Evolutionary conservation across 192 early-diverging fungal genomes (phyloP).

Genomic region (Backusella liffmaniae): DNA sequence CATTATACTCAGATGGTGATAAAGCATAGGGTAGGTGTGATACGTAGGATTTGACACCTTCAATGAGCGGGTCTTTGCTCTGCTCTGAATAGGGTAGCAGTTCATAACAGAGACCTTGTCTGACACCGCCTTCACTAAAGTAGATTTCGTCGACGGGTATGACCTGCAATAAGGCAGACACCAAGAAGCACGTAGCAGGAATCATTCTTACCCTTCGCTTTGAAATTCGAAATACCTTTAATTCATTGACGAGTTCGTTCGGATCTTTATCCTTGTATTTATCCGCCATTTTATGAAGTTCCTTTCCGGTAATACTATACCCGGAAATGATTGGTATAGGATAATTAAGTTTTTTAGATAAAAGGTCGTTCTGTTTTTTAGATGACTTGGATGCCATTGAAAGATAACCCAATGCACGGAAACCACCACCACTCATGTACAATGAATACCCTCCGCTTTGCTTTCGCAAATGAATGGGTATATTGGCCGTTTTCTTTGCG

Average conservation of each 20-base stretch:
- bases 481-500: conserved; percentile 30
- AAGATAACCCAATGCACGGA: conserved; percentile 53
- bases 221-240: conserved; percentile 49
- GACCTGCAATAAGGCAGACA: conserved; percentile 44
- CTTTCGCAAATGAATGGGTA: conserved; percentile 20
- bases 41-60: conserved; percentile 41
- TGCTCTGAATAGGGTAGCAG: conserved; percentile 38
- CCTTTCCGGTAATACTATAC: conserved; percentile 42
- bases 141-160: conserved; percentile 40
- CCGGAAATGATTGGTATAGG: conserved; percentile 59
- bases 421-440: conserved; percentile 56
- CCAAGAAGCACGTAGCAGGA: conserved; percentile 50
- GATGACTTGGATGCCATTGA: conserved; percentile 40
- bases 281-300: conserved; percentile 34
- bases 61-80: conserved; percentile 46
- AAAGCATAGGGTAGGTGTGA: conserved; percentile 30
- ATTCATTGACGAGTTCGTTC: conserved; percentile 21
- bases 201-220: conserved; percentile 56
- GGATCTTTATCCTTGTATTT: conserved; percentile 38
- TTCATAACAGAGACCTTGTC: conserved; percentile 54
- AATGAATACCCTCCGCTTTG: conserved; percentile 37
- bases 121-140: conserved; percentile 59
- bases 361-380: neutral
- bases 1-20: conserved; percentile 24
- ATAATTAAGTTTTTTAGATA: conserved; percentile 25